Conservation (phyloP, 768 basidiomycete genomes). For the Pholiota molesta region DNA sequence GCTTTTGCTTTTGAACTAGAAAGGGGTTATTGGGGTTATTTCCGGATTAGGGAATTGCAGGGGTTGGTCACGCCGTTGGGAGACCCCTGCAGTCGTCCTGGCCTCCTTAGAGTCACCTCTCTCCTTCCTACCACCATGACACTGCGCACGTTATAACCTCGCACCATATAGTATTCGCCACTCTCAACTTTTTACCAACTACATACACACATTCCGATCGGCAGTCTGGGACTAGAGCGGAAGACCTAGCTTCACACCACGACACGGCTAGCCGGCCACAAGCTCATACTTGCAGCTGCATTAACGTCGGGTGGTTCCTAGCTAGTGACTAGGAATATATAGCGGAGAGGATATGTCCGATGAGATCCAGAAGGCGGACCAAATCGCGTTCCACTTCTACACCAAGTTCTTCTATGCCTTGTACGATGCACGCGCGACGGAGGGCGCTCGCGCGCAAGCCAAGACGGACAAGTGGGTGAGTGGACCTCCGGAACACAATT, state of each 20-base stretch:
- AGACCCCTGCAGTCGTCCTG: neutral
- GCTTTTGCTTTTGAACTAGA: neutral
- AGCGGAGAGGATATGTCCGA: slow-evolving; percentile 37
- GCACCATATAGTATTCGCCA: neutral
- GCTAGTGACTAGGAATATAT: neutral
- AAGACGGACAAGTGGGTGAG: slow-evolving; percentile 86
- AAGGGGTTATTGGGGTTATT: neutral
- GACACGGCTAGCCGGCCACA: neutral
- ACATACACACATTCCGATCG: neutral
- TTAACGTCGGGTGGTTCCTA: neutral
- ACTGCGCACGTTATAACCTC: neutral
- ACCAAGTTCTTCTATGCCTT: slow-evolving; percentile 80
- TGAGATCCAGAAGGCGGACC: slow-evolving; percentile 70
- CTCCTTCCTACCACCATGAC: neutral
- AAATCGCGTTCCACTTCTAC: slow-evolving; percentile 84
- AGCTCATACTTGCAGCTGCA: neutral
- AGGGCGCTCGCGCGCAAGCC: slow-evolving; percentile 39
- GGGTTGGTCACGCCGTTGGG: neutral
- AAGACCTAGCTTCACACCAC: neutral
- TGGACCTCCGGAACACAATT: slow-evolving; percentile 5
- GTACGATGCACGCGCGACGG: slow-evolving; percentile 71
- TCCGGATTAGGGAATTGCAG: neutral
- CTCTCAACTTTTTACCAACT: neutral
- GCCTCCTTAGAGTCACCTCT: neutral
- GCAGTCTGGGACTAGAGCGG: neutral